phyloP scores from a whole-genome alignment of 495 filamentous ascomycete species.

The Podospora comata region DNA sequence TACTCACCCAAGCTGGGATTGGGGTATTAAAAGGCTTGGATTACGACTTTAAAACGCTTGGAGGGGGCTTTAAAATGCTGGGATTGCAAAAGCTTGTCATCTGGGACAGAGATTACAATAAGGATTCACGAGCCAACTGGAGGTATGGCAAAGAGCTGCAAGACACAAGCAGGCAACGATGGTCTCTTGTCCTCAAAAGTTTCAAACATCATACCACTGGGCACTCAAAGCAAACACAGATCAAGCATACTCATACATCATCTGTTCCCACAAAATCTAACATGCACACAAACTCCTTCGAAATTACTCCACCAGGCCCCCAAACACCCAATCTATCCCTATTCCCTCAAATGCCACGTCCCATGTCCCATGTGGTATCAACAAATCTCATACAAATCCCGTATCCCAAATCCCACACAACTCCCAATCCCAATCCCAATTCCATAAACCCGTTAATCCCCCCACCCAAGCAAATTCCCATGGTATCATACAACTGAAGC shows the following conservation, averaged over 20 bases:
- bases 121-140: too few relatives aligned
- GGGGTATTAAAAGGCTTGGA: too few relatives aligned
- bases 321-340: neutral
- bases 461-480: neutral
- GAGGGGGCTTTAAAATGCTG: too few relatives aligned
- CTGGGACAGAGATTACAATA: too few relatives aligned
- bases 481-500: neutral
- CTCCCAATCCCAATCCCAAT: neutral
- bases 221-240: neutral
- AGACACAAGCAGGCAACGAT: too few relatives aligned
- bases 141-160: too few relatives aligned
- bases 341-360: neutral
- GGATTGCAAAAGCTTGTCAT: too few relatives aligned
- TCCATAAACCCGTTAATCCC: neutral
- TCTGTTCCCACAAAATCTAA: neutral
- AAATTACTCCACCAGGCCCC: neutral
- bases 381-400: neutral
- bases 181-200: too few relatives aligned
- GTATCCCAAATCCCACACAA: neutral
- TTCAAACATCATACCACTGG: neutral
- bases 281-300: neutral
- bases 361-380: neutral
- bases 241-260: neutral
- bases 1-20: too few relatives aligned
- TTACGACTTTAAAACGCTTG: too few relatives aligned